Evolutionary conservation across 352 stramenopile genomes (phyloP).

Genomic region (Globisporangium nunn): DNA sequence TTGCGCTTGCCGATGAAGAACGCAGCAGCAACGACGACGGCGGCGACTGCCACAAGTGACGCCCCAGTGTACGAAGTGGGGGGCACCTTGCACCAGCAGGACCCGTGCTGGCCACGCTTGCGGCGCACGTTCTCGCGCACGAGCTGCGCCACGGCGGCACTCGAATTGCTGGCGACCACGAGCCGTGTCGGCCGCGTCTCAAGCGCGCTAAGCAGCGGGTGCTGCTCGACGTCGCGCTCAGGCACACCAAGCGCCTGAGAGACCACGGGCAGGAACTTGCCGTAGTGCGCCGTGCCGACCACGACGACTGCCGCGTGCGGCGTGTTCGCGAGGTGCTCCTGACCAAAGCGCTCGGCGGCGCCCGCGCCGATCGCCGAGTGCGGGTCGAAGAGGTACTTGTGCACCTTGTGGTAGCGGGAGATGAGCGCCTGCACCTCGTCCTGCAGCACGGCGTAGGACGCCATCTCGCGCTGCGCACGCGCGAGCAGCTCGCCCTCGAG

Average conservation of each 20-base stretch:
- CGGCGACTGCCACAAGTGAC: conserved; percentile 26
- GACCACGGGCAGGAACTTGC: conserved; percentile 95
- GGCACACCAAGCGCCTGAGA: conserved; percentile 79
- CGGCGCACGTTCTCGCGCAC: conserved; percentile 36
- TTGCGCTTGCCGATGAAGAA: conserved; percentile 41
- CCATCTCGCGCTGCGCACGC: conserved; percentile 91
- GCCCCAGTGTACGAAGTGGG: conserved; percentile 23
- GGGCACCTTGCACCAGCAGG: conserved; percentile 7
- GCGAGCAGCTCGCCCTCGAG: conserved; percentile 86
- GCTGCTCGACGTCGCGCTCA: conserved; percentile 61
- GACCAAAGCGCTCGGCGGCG: conserved; percentile 81
- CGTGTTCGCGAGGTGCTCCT: conserved; percentile 48
- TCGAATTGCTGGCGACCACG: conserved; percentile 57
- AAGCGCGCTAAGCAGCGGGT: conserved; percentile 66
- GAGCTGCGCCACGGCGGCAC: conserved; percentile 44
- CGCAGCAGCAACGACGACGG: conserved; percentile 19
- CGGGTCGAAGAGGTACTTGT: conserved; percentile 96
- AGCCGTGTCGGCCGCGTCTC: conserved; percentile 64
- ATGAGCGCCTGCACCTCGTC: conserved; percentile 91
- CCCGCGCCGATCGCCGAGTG: conserved; percentile 94
- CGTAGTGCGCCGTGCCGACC: conserved; percentile 95
- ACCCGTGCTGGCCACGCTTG: conserved; percentile 3
- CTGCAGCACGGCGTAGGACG: conserved; percentile 82
- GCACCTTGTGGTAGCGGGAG: conserved; percentile 84
- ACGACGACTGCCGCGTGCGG: conserved; percentile 83